These are phyloP conservation scores for Gastrodia elata DNA, from an alignment of 106 monocot species.

Conservation along the genomic window DNA sequence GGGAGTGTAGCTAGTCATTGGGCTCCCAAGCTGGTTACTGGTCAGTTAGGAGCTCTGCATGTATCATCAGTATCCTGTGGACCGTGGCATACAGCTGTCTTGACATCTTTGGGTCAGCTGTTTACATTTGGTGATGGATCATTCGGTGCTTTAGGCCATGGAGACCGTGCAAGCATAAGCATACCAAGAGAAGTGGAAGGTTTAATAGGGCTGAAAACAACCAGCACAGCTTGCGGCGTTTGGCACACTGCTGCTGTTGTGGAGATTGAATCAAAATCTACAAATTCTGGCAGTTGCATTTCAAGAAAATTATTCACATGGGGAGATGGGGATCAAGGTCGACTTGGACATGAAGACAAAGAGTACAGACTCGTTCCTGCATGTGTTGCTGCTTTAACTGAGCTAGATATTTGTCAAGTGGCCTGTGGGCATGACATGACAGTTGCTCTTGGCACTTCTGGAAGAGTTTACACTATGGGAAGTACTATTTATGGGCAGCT, in stretches of 20 bases:
- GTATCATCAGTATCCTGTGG: constrained; percentile 46
- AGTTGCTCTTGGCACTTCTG: constrained; percentile 27
- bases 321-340: constrained; percentile 50
- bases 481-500: constrained; percentile 34
- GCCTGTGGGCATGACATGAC: constrained; percentile 41
- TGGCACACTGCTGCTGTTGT: constrained; percentile 51
- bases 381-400: constrained; percentile 29
- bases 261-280: constrained; percentile 16
- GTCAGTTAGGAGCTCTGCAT: constrained; percentile 40
- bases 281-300: constrained; percentile 15
- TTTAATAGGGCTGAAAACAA: constrained; percentile 28
- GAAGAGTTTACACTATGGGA: constrained; percentile 39
- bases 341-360: constrained; percentile 39
- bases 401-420: constrained; percentile 32
- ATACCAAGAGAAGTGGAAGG: constrained; percentile 38
- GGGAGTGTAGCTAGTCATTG: constrained; percentile 45
- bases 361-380: constrained; percentile 24
- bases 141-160: constrained; percentile 46
- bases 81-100: constrained; percentile 42
- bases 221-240: constrained; percentile 40
- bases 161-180: constrained; percentile 24
- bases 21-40: constrained; percentile 43
- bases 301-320: constrained; percentile 35
- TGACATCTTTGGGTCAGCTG: constrained; percentile 34
- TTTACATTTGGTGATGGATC: constrained; percentile 49